Evolutionary conservation across 2,329 filamentous ascomycete species (phyloP).

Genomic region (Beauveria sp.): DNA sequence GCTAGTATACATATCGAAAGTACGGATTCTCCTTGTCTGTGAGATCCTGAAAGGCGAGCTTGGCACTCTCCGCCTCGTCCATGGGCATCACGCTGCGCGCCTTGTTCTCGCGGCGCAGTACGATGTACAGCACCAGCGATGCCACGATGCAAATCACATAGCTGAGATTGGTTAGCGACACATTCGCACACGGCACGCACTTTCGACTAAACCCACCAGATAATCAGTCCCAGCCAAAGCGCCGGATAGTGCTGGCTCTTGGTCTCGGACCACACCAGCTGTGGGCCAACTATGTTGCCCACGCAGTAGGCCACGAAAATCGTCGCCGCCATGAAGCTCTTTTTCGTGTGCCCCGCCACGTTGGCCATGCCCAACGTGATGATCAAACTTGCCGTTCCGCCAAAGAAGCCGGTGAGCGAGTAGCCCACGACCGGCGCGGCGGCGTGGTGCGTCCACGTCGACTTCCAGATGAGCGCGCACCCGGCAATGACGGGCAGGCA

Average conservation of each 20-base stretch:
- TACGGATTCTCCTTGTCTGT: slow-evolving; percentile 63
- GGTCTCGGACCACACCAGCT: slow-evolving; percentile 60
- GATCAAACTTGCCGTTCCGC: slow-evolving; percentile 55
- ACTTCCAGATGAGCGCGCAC: slow-evolving; percentile 68
- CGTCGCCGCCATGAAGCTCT: slow-evolving; percentile 65
- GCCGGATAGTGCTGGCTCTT: slow-evolving; percentile 61
- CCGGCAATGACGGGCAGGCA: slow-evolving; percentile 70
- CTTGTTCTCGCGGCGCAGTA: slow-evolving; percentile 53
- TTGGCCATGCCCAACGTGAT: slow-evolving; percentile 53
- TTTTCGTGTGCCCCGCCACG: slow-evolving; percentile 70
- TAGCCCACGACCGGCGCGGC: slow-evolving; percentile 63
- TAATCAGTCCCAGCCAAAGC: slow-evolving; percentile 62
- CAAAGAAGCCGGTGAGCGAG: slow-evolving; percentile 65
- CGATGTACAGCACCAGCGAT: slow-evolving; percentile 46
- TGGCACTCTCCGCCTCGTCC: slow-evolving; percentile 54
- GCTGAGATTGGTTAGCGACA: slow-evolving; percentile 27
- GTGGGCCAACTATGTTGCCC: slow-evolving; percentile 68
- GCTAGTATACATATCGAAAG: slow-evolving; percentile 48
- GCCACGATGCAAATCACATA: slow-evolving; percentile 61
- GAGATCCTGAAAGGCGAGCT: slow-evolving; percentile 58
- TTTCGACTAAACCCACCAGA: slow-evolving; percentile 32
- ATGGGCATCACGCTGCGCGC: slow-evolving; percentile 35
- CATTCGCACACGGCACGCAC: too few relatives aligned
- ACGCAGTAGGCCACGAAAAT: slow-evolving; percentile 72
- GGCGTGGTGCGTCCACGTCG: slow-evolving; percentile 54